Base-by-base conservation (phyloP, 768 basidiomycete species). In the Amanita pseudoporphyria region DNA sequence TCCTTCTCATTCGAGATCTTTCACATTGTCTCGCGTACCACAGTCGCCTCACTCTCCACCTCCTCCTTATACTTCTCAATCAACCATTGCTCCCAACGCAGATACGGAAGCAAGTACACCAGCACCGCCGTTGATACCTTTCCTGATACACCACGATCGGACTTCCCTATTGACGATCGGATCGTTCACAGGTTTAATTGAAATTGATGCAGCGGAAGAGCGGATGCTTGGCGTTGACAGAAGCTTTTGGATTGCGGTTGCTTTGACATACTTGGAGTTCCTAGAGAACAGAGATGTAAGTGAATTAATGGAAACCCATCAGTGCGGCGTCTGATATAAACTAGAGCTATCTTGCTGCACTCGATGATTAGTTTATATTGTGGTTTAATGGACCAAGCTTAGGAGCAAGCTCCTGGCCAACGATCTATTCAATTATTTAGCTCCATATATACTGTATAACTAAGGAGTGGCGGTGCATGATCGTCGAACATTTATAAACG, bases 221-320 rank as follows among this genome's bases (percentile, higher is more conserved):
- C 62, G 67, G 14, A 62, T 71, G 26, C 58, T 87, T 19, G 88
- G 87, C 12, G 77, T 91, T 24, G 84, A 87, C 42, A 74, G 76
- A 22, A 80, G 80, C 47, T 90, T 90, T 59, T 90, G 86, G 81
- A 71, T 91, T 39, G 77, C 84, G 0, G 68, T 86, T 35, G 81
- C 81, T 0, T 60, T 89, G 57, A 81, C 84, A 2, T 91, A 88
- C 60, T 63, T 87, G 10, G 85, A 86, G 52, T 90, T 87, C 58
- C 62, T 90, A 56, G 77, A 76, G 57, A 86, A 89, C 55, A 72
- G 85, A 57, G 87, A 88, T 70, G 88, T 87, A 54, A 53, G 81
- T 64, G 32, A 13, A 21, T 2, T 22, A 45, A 7, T 19, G 31
- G 47, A 14, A 37, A 37, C 7, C 10, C n/a, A 26, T 42, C 7